Evolutionary conservation across 768 basidiomycete species (phyloP), one percentile per base, ranked within the genome.

Genomic region (Fomitopsis serialis): DNA sequence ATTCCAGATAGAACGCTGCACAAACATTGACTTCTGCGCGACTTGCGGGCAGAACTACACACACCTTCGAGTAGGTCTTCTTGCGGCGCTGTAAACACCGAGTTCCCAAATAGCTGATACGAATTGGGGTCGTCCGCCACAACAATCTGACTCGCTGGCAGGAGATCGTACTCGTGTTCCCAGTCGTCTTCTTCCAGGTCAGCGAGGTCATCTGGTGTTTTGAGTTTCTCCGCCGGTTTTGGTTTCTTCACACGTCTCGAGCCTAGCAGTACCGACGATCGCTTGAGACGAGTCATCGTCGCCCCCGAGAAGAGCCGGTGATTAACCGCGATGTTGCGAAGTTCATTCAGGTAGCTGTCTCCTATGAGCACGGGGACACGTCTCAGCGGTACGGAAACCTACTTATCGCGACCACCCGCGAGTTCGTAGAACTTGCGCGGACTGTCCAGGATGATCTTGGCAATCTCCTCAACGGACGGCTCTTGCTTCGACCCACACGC

Each of bases 21-120:
- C 43, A 56, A 35, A 22, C 11, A 2, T 32, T 32, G 29, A 32
- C 37, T 17, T 15, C 15, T 29, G 34, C 15, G 37, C 13, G 37
- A 40, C 17, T n/a, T 22, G 2, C 27, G 3, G n/a, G 1, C n/a
- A 15, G 19, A 12, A 47, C 63, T 50, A 57, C n/a, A n/a, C n/a
- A n/a, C n/a, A 90, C 85, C 78, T 81, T 98, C 96, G 11, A 98
- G 74, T 8, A 92, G 75, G 60, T 96, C 92, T 66, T 98, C 95
- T 68, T 96, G 90, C 0, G 91, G 89, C 9, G 88, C 90, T 2
- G 79, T 80, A 63, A 85, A 90, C 15, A 96, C 72, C 2, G 78
- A 77, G 43, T 85, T 83, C 4, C 85, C 84, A 64, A 97, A 97
- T 12, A 86, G 74, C 56, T 90, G 86, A 61, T 86, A 82, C 4